Evolutionary conservation across 768 basidiomycete genomes (phyloP), one percentile per base, ranked within the genome.

Genomic region (Gloeophyllum trabeum): DNA sequence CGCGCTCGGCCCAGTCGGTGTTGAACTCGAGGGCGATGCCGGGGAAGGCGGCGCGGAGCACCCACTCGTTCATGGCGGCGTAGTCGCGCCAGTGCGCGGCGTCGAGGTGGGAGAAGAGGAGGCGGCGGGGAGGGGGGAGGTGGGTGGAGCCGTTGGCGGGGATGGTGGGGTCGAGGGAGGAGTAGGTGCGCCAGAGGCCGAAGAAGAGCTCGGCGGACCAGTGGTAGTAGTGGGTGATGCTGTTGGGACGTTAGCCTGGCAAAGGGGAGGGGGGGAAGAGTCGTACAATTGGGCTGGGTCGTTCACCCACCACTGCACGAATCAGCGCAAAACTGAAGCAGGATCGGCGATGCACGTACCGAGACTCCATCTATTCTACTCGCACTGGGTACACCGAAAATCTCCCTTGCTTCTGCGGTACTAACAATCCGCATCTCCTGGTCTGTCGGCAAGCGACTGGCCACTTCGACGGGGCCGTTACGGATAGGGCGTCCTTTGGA

Each of bases 161-260:
- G 40, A 93, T 90, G 18, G 59, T 61, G 1, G 75, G 72, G 56
- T 92, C 89, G 7, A 94, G 65, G 2, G 86, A 79, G 24, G 88
- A 73, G 58, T 93, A 94, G 0, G 90, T 79, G 5, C 89, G 74
- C 92, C 92, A 94, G 51, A 93, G 75, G 30, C 92, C 92, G 48
- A 89, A 88, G 64, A 86, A 82, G 16, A 92, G 74, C 55, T 97
- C 92, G 3, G 92, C 91, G 24, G 83, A 76, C 76, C 86, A 92
- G 54, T 97, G 91, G 57, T 91, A 94, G 57, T 93, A 94, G 60
- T 94, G 91, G 1, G 83, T 85, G 43, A 94, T 72, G 61, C 86
- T 89, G 19, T 14, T 20, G 34, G 37, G 16, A 10, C 10, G 10
- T 45, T 6, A 40, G 41, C 35, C 25, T 45, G 35, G 43, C 20